Evolutionary conservation across 2,329 filamentous ascomycete genomes (phyloP).

Genomic region (Cladosporium oxysporum): DNA sequence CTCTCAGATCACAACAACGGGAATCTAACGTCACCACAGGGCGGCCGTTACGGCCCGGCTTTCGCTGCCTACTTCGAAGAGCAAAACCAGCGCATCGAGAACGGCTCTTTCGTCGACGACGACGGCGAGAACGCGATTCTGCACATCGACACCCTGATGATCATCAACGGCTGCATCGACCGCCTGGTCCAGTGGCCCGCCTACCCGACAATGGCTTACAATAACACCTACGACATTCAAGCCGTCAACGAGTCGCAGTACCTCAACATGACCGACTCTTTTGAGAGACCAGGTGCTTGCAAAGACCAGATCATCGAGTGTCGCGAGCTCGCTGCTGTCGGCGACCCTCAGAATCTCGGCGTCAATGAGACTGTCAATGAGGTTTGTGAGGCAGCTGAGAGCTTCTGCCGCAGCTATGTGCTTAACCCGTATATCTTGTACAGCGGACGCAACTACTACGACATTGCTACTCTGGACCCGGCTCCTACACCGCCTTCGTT

Average conservation of each 20-base stretch:
- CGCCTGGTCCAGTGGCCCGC: slow-evolving; percentile 49
- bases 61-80: slow-evolving; percentile 58
- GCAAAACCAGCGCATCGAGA: slow-evolving; percentile 59
- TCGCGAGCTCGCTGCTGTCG: slow-evolving; percentile 47
- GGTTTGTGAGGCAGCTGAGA: slow-evolving; percentile 48
- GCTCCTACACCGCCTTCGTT: slow-evolving; percentile 45
- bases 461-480: slow-evolving; percentile 53
- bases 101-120: slow-evolving; percentile 40
- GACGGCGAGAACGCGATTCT: slow-evolving; percentile 38
- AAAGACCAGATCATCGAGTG: slow-evolving; percentile 56
- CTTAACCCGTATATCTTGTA: slow-evolving; percentile 47
- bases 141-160: slow-evolving; percentile 53
- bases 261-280: slow-evolving; percentile 47
- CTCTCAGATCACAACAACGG: slow-evolving; percentile 49
- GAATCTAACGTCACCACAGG: background rate
- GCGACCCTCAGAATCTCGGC: slow-evolving; percentile 52
- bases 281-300: slow-evolving; percentile 52
- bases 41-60: slow-evolving; percentile 64
- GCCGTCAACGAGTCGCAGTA: slow-evolving; percentile 52
- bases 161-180: slow-evolving; percentile 56
- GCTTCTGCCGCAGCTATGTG: slow-evolving; percentile 49
- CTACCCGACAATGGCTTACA: slow-evolving; percentile 50
- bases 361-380: slow-evolving; percentile 41
- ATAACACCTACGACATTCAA: slow-evolving; percentile 59
- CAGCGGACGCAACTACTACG: slow-evolving; percentile 56